These are phyloP conservation scores for Cubamyces sp. DNA, from an alignment of 768 basidiomycete genomes.

Conservation along the genomic window DNA sequence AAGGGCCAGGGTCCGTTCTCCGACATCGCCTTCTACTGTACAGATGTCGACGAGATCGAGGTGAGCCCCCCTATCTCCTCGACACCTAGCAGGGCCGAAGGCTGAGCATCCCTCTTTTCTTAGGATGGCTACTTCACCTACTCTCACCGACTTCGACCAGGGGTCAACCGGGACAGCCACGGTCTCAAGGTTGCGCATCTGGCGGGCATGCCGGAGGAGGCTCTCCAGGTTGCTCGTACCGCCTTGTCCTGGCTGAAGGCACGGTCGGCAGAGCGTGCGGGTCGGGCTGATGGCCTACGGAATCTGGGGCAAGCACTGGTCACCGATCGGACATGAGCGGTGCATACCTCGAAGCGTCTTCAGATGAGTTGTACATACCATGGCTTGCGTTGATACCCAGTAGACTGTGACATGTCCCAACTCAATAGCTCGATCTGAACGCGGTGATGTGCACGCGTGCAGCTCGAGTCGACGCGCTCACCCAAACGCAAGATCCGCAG, in stretches of 20 bases:
- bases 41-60: slow-evolving; percentile 77
- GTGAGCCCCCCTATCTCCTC: slow-evolving; percentile 46
- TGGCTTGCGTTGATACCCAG: neutral
- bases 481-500: neutral
- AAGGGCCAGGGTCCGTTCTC: slow-evolving; percentile 52
- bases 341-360: neutral
- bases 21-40: slow-evolving; percentile 85
- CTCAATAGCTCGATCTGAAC: neutral
- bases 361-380: too few species aligned
- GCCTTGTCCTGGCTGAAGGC: slow-evolving; percentile 48
- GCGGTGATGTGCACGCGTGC: neutral
- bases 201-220: slow-evolving; percentile 77
- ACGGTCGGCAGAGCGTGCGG: slow-evolving; percentile 3
- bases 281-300: slow-evolving; percentile 19
- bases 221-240: slow-evolving; percentile 61
- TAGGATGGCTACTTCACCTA: slow-evolving; percentile 84
- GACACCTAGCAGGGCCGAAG: neutral
- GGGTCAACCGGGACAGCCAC: slow-evolving; percentile 90
- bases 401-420: too few species aligned
- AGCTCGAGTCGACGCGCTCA: neutral
- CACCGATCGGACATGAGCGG: neutral
- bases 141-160: slow-evolving; percentile 77
- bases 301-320: slow-evolving; percentile 26
- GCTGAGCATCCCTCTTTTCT: neutral
- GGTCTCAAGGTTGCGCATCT: slow-evolving; percentile 88